Percentiles rank a stretch among this genome's conserved stretches.
These are phyloP conservation scores for Sutorius eximius DNA, from an alignment of 1,284 basidiomycete species.

Conservation along the genomic window DNA sequence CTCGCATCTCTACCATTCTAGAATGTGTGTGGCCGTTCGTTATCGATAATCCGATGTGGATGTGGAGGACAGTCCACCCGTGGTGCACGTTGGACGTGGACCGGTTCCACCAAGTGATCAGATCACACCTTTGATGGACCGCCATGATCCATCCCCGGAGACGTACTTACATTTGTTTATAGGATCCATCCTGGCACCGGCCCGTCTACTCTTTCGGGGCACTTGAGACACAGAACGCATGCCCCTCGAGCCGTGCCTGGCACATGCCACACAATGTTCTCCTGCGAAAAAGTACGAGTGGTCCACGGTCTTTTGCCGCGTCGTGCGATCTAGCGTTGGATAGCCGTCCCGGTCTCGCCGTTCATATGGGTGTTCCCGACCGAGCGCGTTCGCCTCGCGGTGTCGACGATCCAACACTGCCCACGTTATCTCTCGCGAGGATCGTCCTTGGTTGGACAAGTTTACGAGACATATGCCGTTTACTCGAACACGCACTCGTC, in stretches of 20 bases:
- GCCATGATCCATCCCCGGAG: neutral
- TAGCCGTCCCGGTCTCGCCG: neutral
- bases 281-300: neutral
- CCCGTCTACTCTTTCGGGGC: neutral
- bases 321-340: neutral
- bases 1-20: conserved; percentile 2
- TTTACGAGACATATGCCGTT: conserved; percentile 16
- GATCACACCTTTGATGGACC: conserved; percentile 3
- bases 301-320: neutral
- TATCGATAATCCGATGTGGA: conserved; percentile 22
- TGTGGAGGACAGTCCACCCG: neutral
- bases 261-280: conserved; percentile 3
- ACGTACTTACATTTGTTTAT: neutral
- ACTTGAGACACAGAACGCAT: neutral
- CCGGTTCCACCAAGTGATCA: conserved; percentile 5
- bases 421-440: conserved; percentile 7
- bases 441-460: conserved; percentile 7
- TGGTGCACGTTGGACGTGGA: neutral
- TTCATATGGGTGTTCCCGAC: neutral
- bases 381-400: conserved; percentile 2
- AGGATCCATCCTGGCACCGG: neutral
- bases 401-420: conserved; percentile 18
- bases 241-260: conserved; percentile 15
- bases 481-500: neutral
- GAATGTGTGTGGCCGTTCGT: conserved; percentile 6